A percentile compares a stretch with the other conserved stretches of the same genome.
phyloP scores from a whole-genome alignment of 2,329 filamentous ascomycete species.

The Calonectria leucothoes region DNA sequence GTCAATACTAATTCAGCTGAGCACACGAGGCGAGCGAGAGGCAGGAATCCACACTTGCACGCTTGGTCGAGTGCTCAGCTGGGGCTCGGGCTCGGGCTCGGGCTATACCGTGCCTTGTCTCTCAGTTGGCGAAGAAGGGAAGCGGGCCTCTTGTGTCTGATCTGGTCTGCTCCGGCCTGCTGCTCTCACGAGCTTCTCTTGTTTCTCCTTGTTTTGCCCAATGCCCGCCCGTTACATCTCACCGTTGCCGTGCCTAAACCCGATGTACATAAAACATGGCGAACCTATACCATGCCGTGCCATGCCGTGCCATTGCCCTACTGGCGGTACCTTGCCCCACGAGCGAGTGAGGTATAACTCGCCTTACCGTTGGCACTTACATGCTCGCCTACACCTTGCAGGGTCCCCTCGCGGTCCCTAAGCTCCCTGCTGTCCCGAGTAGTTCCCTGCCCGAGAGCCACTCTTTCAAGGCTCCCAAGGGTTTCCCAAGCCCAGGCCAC shows the following conservation, averaged over 20 bases:
- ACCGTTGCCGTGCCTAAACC: conserved; percentile 19
- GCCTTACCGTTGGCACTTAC: conserved; percentile 14
- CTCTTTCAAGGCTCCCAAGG: conserved; percentile 17
- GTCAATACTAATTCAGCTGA: conserved; percentile 8
- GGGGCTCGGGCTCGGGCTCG: conserved; percentile 3
- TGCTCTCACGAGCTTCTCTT: neutral
- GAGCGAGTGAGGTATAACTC: neutral
- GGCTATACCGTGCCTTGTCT: conserved; percentile 1
- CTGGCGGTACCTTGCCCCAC: neutral
- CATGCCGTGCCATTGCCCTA: conserved; percentile 1
- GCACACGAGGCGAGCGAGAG: conserved; percentile 2
- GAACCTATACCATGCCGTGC: conserved; percentile 21
- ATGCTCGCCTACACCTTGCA: conserved; percentile 3
- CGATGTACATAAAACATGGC: conserved; percentile 3
- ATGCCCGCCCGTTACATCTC: conserved; percentile 15
- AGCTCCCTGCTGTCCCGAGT: neutral
- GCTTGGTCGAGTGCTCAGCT: neutral
- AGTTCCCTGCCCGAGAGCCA: conserved; percentile 3
- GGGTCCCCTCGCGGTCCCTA: conserved; percentile 31
- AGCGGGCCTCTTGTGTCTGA: conserved; percentile 20
- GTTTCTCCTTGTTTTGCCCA: neutral
- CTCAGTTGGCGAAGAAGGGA: conserved; percentile 10
- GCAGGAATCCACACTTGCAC: conserved; percentile 6
- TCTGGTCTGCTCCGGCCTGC: no score
- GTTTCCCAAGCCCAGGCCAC: conserved; percentile 37